phyloP scores from a whole-genome alignment of 2,329 filamentous ascomycete species.

The Fusarium sublunatum region DNA sequence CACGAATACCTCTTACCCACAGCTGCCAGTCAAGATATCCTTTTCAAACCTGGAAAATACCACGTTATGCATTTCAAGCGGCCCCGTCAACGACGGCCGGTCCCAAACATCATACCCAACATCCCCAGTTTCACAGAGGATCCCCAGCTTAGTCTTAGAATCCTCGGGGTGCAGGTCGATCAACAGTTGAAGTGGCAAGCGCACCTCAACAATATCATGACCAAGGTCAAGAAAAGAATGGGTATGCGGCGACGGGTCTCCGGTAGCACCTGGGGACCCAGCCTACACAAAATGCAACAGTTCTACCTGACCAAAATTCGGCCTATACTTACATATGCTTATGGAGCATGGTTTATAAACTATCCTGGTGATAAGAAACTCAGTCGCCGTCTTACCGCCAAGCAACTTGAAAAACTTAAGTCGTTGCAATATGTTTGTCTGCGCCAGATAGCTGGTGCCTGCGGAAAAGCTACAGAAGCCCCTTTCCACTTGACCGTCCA shows the following conservation, averaged over 20 bases:
- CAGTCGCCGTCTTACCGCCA: no score
- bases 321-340: constrained; percentile 18
- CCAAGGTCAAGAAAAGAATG: constrained; percentile 1
- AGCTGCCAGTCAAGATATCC: no score
- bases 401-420: no score
- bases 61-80: no score
- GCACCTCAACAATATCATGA: constrained; percentile 1
- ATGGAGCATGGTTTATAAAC: constrained; percentile 19
- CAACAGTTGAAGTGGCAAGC: neutral
- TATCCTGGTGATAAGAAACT: no score
- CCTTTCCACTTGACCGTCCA: no score
- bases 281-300: constrained; percentile 2
- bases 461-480: no score
- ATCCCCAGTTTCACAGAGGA: neutral
- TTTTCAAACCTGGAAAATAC: no score
- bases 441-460: no score
- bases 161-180: constrained; percentile 17
- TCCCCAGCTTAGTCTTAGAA: neutral
- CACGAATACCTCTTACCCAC: neutral
- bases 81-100: no score
- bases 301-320: constrained; percentile 16
- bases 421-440: no score
- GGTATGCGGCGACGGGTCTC: constrained; percentile 10
- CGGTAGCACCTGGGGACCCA: constrained; percentile 11
- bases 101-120: neutral